Percentiles rank a stretch among this genome's conserved stretches.
Conservation (phyloP, 495 filamentous ascomycete species). For the Penicillium paradoxum region DNA sequence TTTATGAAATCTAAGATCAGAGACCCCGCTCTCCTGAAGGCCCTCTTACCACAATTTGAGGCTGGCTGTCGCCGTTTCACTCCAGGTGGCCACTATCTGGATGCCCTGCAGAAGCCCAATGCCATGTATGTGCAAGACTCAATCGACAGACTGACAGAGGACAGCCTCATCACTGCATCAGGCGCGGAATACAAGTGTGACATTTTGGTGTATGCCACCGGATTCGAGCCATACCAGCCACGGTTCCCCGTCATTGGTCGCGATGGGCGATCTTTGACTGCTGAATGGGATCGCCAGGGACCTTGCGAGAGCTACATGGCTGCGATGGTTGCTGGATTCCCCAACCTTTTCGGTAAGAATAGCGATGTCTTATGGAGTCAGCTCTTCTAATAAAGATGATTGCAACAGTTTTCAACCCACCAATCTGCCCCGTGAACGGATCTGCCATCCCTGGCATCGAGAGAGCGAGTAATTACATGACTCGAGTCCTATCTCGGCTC, state of each 20-base stretch:
- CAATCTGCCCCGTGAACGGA: constrained; percentile 11
- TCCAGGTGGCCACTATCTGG: constrained; percentile 13
- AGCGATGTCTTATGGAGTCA: not conserved
- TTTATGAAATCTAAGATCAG: constrained; percentile 6
- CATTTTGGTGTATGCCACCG: constrained; percentile 13
- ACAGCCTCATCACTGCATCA: constrained; percentile 2
- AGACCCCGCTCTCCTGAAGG: constrained; percentile 3
- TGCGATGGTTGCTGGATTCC: constrained; percentile 13
- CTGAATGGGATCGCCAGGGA: constrained; percentile 6
- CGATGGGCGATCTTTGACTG: constrained; percentile 4
- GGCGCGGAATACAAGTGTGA: constrained; percentile 8
- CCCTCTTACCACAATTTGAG: constrained; percentile 10
- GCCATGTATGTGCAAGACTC: constrained; percentile 8
- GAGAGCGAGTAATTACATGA: constrained; percentile 9
- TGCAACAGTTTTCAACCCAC: constrained; percentile 5
- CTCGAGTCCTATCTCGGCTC: constrained; percentile 3
- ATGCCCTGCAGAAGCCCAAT: constrained; percentile 11
- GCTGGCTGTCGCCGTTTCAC: constrained; percentile 16
- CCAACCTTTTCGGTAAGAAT: constrained; percentile 9
- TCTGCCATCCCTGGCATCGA: constrained; percentile 12
- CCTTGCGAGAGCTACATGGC: constrained; percentile 16
- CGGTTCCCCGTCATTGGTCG: constrained; percentile 12
- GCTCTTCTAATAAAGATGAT: not conserved
- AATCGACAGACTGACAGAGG: constrained; percentile 6
- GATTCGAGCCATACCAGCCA: constrained; percentile 12